These are phyloP conservation scores for Serendipita indica DNA, from an alignment of 768 basidiomycete genomes.

Conservation along the genomic window DNA sequence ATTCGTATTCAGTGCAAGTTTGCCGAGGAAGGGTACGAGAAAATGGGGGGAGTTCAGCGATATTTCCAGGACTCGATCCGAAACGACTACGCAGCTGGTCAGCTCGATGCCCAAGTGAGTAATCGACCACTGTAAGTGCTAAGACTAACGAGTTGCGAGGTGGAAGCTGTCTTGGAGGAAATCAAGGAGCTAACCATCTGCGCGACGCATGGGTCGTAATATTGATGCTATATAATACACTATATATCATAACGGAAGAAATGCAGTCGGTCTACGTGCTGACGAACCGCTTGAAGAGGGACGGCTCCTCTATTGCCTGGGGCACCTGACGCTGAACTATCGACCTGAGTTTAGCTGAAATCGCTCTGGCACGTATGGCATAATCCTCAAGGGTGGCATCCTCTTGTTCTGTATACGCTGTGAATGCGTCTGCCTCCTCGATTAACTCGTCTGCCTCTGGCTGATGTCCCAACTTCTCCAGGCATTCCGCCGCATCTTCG, in stretches of 20 bases:
- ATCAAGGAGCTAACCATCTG: slow-evolving; percentile 95
- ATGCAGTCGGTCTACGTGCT: background rate
- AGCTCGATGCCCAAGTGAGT: slow-evolving; percentile 78
- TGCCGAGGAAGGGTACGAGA: slow-evolving; percentile 96
- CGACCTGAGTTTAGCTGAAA: too few species aligned
- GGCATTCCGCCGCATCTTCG: background rate
- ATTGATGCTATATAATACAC: background rate
- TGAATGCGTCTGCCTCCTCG: background rate
- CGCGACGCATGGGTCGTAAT: slow-evolving; percentile 21
- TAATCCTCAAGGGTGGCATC: too few species aligned
- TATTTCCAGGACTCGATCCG: slow-evolving; percentile 35
- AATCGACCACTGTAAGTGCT: background rate
- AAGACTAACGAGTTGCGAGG: slow-evolving; percentile 28
- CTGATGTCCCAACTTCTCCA: background rate
- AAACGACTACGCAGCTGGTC: slow-evolving; percentile 94
- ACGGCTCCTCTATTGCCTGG: too few species aligned
- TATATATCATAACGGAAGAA: too few species aligned
- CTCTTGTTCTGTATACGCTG: background rate
- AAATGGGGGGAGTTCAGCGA: slow-evolving; percentile 87
- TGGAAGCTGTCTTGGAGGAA: slow-evolving; percentile 93
- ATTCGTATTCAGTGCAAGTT: slow-evolving; percentile 95
- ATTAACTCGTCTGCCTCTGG: background rate
- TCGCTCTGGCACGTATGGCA: too few species aligned
- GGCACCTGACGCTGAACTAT: too few species aligned
- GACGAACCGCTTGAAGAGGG: background rate